phyloP scores from a whole-genome alignment of 106 monocot genomes.

The Amphibolis antarctica region DNA sequence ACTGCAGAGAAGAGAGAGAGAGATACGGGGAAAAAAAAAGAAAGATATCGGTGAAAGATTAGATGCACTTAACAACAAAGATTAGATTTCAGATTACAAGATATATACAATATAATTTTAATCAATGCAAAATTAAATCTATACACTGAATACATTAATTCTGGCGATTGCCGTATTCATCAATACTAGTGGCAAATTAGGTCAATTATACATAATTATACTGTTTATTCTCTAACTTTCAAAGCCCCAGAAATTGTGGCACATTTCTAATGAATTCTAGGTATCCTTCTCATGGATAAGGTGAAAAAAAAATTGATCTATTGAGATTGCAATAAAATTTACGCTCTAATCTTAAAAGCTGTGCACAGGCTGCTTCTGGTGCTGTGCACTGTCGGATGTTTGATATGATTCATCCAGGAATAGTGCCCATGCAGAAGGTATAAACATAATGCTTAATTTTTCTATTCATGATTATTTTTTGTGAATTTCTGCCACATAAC shows the following conservation, averaged over 20 bases:
- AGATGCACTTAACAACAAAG: too few species aligned
- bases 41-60: too few species aligned
- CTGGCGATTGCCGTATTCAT: background rate
- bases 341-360: background rate
- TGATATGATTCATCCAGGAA: conserved; percentile 77
- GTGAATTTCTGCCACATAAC: background rate
- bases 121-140: too few species aligned
- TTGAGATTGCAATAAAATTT: background rate
- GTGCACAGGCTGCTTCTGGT: conserved; percentile 62
- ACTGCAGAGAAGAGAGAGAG: too few species aligned
- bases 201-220: background rate
- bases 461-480: background rate
- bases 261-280: background rate
- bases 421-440: conserved; percentile 94
- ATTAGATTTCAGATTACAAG: too few species aligned
- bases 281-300: background rate
- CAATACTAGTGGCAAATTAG: background rate
- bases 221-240: too few species aligned
- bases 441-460: background rate
- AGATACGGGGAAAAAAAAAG: too few species aligned
- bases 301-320: background rate
- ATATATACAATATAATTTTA: too few species aligned
- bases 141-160: too few species aligned
- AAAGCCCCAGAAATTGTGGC: too few species aligned
- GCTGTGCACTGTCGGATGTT: conserved; percentile 92